Conservation (phyloP, 1,139 yeast genomes). For the Kluyveromyces marxianus region DNA sequence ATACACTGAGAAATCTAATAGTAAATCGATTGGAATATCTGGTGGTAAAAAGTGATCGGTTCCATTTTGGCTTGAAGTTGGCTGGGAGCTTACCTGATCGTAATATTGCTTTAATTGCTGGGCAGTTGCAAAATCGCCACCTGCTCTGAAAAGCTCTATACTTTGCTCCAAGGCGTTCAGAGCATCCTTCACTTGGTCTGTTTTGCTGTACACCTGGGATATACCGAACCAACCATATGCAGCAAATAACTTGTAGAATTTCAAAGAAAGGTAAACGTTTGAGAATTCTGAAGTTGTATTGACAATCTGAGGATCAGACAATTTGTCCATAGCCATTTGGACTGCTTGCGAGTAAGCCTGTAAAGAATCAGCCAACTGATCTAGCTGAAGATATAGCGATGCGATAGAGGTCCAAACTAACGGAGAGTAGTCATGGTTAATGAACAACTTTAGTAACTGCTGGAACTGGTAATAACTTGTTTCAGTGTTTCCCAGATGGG, state of each 20-base stretch:
- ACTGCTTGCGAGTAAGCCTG: constrained; percentile 60
- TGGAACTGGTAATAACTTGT: constrained; percentile 46
- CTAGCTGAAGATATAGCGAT: constrained; percentile 47
- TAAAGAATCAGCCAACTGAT: constrained; percentile 56
- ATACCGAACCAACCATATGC: constrained; percentile 26
- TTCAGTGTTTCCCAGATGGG: constrained; percentile 13
- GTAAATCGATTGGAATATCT: constrained; percentile 17
- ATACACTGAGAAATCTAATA: constrained; percentile 16
- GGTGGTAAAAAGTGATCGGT: constrained; percentile 8
- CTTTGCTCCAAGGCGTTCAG: constrained; percentile 18
- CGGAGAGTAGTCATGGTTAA: constrained; percentile 42
- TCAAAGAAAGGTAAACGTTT: constrained; percentile 6
- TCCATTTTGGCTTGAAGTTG: background rate
- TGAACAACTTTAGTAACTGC: constrained; percentile 41
- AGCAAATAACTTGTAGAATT: constrained; percentile 15
- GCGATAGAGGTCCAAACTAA: constrained; percentile 64
- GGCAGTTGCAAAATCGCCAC: constrained; percentile 12
- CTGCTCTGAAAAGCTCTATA: constrained; percentile 15
- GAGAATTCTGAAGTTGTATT: constrained; percentile 3
- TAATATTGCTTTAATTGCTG: constrained; percentile 11
- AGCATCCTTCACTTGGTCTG: constrained; percentile 17
- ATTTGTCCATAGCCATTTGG: constrained; percentile 11
- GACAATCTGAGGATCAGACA: constrained; percentile 5
- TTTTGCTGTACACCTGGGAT: constrained; percentile 21
- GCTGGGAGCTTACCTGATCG: constrained; percentile 1